Conservation (phyloP, 192 early-diverging fungal species). For the Kappamyces sp. region DNA sequence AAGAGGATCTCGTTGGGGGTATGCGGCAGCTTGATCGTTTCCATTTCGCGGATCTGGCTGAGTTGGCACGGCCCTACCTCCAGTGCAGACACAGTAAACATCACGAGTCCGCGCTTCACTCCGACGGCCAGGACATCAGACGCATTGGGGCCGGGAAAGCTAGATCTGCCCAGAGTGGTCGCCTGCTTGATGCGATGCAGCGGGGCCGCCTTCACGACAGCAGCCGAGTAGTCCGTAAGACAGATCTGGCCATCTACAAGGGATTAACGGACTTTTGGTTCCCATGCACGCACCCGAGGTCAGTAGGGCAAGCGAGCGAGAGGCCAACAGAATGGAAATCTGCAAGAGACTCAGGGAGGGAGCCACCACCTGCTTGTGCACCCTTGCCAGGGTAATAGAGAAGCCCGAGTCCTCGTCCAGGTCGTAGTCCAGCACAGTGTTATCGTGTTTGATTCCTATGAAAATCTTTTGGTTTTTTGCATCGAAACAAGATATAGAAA, state of each 20-base stretch:
- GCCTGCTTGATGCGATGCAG: background rate
- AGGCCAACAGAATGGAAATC: background rate
- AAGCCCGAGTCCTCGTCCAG: constrained; percentile 39
- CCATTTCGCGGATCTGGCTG: background rate
- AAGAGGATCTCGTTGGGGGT: constrained; percentile 7
- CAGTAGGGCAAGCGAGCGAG: constrained; percentile 6
- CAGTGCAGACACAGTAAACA: background rate
- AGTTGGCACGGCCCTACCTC: background rate
- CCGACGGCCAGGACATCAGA: constrained; percentile 12
- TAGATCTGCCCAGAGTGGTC: constrained; percentile 3
- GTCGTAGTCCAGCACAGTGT: constrained; percentile 38
- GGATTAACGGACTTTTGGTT: background rate
- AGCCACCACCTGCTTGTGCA: constrained; percentile 17
- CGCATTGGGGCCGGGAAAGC: constrained; percentile 2
- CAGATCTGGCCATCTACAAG: background rate
- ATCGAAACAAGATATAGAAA: constrained; percentile 14
- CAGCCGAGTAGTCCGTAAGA: background rate
- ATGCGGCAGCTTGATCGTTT: constrained; percentile 1
- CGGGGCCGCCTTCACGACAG: background rate
- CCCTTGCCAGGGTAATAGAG: constrained; percentile 30
- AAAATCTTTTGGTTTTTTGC: constrained; percentile 24
- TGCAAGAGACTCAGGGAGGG: background rate
- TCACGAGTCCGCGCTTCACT: constrained; percentile 5
- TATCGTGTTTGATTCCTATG: constrained; percentile 29
- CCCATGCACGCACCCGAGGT: background rate